phyloP scores from a whole-genome alignment of 768 basidiomycete species.

The Agaricus bisporus region DNA sequence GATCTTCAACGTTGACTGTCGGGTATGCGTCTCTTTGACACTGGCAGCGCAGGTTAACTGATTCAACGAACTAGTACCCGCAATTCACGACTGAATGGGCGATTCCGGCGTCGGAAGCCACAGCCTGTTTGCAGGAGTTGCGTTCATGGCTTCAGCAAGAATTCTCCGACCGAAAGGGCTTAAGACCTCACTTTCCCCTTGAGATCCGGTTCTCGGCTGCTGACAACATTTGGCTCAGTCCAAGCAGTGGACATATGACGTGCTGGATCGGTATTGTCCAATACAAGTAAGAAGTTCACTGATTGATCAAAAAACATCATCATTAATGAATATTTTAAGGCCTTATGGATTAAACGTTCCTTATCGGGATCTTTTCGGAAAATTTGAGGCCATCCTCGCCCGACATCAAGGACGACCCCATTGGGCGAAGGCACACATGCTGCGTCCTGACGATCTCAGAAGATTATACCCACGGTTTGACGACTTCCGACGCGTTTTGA shows the following conservation, averaged over 20 bases:
- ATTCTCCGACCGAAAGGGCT: slow-evolving; percentile 57
- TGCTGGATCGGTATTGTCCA: slow-evolving; percentile 99
- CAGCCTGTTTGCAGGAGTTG: slow-evolving; percentile 65
- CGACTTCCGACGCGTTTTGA: slow-evolving; percentile 63
- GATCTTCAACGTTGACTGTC: slow-evolving; percentile 91
- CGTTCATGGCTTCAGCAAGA: slow-evolving; percentile 68
- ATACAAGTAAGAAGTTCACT: slow-evolving; percentile 64
- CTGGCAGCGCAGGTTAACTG: slow-evolving; percentile 7
- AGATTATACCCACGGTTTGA: slow-evolving; percentile 76
- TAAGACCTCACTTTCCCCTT: slow-evolving; percentile 87
- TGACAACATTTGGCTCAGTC: slow-evolving; percentile 95
- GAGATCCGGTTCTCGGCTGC: slow-evolving; percentile 85
- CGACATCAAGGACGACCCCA: slow-evolving; percentile 81
- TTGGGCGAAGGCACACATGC: slow-evolving; percentile 90
- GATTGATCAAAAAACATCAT: slow-evolving; percentile 1
- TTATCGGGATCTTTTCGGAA: slow-evolving; percentile 70
- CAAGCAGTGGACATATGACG: slow-evolving; percentile 70
- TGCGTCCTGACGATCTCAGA: slow-evolving; percentile 59
- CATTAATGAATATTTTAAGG: slow-evolving; percentile 22
- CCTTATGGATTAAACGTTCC: slow-evolving; percentile 83
- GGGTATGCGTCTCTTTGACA: slow-evolving; percentile 44
- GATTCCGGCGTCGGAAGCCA: slow-evolving; percentile 65
- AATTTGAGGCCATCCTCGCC: slow-evolving; percentile 67
- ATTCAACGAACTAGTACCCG: slow-evolving; percentile 61
- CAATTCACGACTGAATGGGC: slow-evolving; percentile 98